These are phyloP conservation scores for Digitaria exilis DNA, from an alignment of 202 grass and related monocot species.

Conservation along the genomic window DNA sequence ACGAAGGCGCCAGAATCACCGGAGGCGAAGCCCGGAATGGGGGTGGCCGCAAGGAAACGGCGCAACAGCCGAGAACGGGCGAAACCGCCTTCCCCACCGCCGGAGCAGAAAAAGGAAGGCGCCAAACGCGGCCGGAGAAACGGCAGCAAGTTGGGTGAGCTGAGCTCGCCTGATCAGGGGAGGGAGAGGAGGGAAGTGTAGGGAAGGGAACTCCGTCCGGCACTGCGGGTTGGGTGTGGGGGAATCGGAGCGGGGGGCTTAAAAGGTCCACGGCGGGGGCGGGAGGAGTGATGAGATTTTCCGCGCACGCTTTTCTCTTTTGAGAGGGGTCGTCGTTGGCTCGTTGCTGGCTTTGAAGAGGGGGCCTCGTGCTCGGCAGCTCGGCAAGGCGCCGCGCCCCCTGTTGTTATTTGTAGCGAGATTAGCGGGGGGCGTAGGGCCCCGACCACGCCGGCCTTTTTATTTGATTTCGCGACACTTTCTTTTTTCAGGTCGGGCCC, in stretches of 20 bases:
- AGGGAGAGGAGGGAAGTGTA: background rate
- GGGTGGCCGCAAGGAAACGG: background rate
- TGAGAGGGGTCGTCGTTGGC: background rate
- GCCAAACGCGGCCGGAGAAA: background rate
- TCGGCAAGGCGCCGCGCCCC: background rate
- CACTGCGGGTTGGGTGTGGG: constrained; percentile 17
- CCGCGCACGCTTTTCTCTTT: constrained; percentile 23
- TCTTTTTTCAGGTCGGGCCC: no score
- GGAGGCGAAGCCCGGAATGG: background rate
- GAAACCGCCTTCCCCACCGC: background rate
- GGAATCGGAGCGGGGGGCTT: constrained; percentile 34
- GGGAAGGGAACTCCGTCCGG: no score
- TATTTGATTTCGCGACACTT: background rate
- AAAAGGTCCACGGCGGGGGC: constrained; percentile 35
- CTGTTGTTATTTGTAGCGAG: constrained; percentile 35
- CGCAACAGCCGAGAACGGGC: background rate
- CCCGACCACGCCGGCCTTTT: background rate
- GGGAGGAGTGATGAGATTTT: constrained; percentile 43
- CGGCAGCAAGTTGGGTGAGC: background rate
- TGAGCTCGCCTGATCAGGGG: background rate
- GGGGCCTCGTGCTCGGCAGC: no score
- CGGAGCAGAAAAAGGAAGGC: constrained; percentile 7
- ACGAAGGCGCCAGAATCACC: background rate
- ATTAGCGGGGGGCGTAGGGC: constrained; percentile 38
- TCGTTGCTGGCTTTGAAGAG: background rate